phyloP scores from a whole-genome alignment of 1,139 yeast species.

The Yarrowia galli region DNA sequence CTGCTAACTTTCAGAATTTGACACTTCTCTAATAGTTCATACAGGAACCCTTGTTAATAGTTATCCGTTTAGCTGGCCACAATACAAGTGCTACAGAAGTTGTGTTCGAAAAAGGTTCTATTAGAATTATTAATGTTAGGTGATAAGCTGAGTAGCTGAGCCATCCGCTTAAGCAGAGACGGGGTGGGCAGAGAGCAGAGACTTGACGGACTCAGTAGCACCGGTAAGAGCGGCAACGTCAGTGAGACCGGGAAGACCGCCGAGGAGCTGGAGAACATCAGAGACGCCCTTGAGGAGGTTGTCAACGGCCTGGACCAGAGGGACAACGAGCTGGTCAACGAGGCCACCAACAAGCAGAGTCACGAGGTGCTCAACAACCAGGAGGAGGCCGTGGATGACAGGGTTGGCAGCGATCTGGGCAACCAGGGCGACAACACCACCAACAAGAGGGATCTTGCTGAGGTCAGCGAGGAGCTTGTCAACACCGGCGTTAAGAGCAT shows the following conservation, averaged over 20 bases:
- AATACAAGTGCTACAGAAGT: no score
- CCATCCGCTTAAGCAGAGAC: neutral
- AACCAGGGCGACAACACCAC: neutral
- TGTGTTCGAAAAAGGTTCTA: neutral
- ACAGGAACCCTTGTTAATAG: no score
- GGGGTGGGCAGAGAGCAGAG: slow-evolving; percentile 27
- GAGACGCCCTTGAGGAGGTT: slow-evolving; percentile 27
- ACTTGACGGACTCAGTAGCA: slow-evolving; percentile 23
- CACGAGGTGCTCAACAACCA: slow-evolving; percentile 24
- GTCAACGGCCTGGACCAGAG: slow-evolving; percentile 38
- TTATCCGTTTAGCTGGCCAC: no score
- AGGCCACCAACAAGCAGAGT: slow-evolving; percentile 35
- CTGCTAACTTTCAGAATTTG: no score
- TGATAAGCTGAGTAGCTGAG: neutral
- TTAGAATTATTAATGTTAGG: neutral
- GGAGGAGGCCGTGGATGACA: slow-evolving; percentile 29
- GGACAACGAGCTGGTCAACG: slow-evolving; percentile 33
- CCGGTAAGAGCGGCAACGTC: slow-evolving; percentile 8
- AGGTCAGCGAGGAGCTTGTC: slow-evolving; percentile 34
- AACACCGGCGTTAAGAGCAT: slow-evolving; percentile 24
- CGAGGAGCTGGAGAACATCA: slow-evolving; percentile 30
- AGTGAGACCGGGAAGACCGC: slow-evolving; percentile 21
- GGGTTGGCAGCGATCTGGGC: slow-evolving; percentile 35
- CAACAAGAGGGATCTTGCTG: slow-evolving; percentile 27
- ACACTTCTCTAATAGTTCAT: no score